These are phyloP conservation scores for Akanthomyces dipterigenus DNA, from an alignment of 2,329 filamentous ascomycete species.

Conservation along the genomic window DNA sequence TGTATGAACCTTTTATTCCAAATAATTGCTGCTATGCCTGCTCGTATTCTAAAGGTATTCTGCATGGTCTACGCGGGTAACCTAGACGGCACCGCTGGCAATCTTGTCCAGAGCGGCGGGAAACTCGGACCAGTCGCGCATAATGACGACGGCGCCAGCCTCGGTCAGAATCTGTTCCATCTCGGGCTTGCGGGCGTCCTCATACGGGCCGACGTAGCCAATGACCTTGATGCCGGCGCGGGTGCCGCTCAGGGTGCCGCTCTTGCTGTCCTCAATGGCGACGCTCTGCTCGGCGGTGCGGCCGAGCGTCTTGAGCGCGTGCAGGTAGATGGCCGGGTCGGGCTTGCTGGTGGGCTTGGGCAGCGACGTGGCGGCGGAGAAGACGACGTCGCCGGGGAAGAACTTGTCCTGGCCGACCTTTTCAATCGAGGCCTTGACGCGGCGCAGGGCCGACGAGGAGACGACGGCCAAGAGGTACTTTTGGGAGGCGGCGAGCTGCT, in stretches of 20 bases:
- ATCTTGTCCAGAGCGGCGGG: conserved; percentile 40
- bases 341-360: conserved; percentile 80
- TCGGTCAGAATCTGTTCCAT: conserved; percentile 57
- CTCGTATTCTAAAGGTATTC: conserved; percentile 1
- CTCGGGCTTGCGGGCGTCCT: conserved; percentile 51
- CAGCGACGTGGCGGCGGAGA: conserved; percentile 75
- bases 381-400: conserved; percentile 70
- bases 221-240: conserved; percentile 74
- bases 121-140: conserved; percentile 54
- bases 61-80: background rate
- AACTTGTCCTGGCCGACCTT: conserved; percentile 75
- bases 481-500: conserved; percentile 50
- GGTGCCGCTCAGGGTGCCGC: conserved; percentile 66
- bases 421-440: conserved; percentile 70
- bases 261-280: conserved; percentile 84
- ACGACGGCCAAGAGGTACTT: conserved; percentile 75
- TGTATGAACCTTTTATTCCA: no score
- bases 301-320: conserved; percentile 66
- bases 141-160: conserved; percentile 57
- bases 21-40: background rate
- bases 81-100: conserved; percentile 31
- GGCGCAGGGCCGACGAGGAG: conserved; percentile 69
- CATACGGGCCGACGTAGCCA: conserved; percentile 79
- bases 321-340: conserved; percentile 80
- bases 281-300: conserved; percentile 66